Conservation (phyloP, 257 asterid genomes). For the Nemophila menziesii region DNA sequence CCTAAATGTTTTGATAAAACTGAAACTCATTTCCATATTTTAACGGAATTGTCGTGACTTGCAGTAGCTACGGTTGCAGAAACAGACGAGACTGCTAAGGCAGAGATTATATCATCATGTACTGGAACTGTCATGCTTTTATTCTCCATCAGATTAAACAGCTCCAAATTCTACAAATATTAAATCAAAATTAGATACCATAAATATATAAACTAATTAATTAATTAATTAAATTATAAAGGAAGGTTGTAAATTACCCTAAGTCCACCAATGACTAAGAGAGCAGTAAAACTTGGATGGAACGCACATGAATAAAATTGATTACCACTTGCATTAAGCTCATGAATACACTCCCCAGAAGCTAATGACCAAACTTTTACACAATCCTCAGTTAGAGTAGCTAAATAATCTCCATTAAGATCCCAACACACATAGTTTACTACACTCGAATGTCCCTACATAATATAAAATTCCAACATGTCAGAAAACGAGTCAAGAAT, state of each 20-base stretch:
- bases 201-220: background rate
- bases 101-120: slow-evolving; percentile 64
- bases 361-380: slow-evolving; percentile 88
- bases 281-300: slow-evolving; percentile 81
- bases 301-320: slow-evolving; percentile 89
- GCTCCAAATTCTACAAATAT: slow-evolving; percentile 61
- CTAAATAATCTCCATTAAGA: slow-evolving; percentile 71
- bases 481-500: background rate
- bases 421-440: slow-evolving; percentile 95
- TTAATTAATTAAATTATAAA: background rate
- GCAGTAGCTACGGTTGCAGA: slow-evolving; percentile 95
- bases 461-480: background rate
- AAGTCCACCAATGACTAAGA: slow-evolving; percentile 80
- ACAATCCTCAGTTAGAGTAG: slow-evolving; percentile 86
- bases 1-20: too few species aligned
- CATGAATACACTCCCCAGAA: slow-evolving; percentile 82
- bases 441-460: slow-evolving; percentile 63
- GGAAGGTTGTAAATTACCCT: slow-evolving; percentile 30
- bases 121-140: slow-evolving; percentile 80
- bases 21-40: slow-evolving; percentile 85
- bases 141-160: slow-evolving; percentile 86
- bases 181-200: background rate
- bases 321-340: slow-evolving; percentile 60
- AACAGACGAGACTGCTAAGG: slow-evolving; percentile 73
- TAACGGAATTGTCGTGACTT: slow-evolving; percentile 84